Evolutionary conservation across 1,284 basidiomycete genomes (phyloP).

Genomic region (Ceraceosorus guamensis): DNA sequence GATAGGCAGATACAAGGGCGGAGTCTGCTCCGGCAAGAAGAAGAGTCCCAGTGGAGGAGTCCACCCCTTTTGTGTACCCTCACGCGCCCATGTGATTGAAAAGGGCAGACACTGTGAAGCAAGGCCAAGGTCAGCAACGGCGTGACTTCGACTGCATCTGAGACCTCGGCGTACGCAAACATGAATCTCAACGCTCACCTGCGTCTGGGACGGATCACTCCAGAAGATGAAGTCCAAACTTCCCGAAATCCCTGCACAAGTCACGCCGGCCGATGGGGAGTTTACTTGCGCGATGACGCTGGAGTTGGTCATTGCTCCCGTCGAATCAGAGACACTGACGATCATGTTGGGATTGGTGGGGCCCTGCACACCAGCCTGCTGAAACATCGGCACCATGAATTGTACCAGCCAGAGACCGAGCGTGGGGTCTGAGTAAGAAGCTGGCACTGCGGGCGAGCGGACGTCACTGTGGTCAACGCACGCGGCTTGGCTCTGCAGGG

Average conservation of each 20-base stretch:
- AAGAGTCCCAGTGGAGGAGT: conserved; percentile 14
- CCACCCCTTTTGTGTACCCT: conserved; percentile 1
- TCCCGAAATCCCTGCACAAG: conserved; percentile 12
- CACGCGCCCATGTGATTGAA: conserved; percentile 19
- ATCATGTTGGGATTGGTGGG: conserved; percentile 19
- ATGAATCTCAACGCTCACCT: background rate
- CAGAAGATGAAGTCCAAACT: conserved; percentile 18
- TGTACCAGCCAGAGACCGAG: conserved; percentile 29
- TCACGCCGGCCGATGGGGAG: conserved; percentile 3
- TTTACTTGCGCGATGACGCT: conserved; percentile 17
- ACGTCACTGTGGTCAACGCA: too few species aligned
- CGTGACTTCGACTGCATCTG: too few species aligned
- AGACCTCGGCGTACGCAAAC: too few species aligned
- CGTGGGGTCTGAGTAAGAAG: conserved; percentile 21
- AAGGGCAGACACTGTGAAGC: conserved; percentile 17
- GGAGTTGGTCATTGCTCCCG: conserved; percentile 30
- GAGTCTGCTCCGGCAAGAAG: conserved; percentile 20
- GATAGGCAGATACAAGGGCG: conserved; percentile 20
- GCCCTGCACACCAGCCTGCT: conserved; percentile 4
- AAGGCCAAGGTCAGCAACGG: too few species aligned
- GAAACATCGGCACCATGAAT: conserved; percentile 19
- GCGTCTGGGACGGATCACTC: conserved; percentile 9
- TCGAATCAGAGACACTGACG: conserved; percentile 29
- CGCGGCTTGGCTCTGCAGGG: too few species aligned
- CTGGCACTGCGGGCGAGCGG: conserved; percentile 6